Percentiles rank a stretch among this genome's conserved stretches.
These are phyloP conservation scores for Plasmodium gonderi DNA, from an alignment of 169 alveolate species.

Conservation along the genomic window DNA sequence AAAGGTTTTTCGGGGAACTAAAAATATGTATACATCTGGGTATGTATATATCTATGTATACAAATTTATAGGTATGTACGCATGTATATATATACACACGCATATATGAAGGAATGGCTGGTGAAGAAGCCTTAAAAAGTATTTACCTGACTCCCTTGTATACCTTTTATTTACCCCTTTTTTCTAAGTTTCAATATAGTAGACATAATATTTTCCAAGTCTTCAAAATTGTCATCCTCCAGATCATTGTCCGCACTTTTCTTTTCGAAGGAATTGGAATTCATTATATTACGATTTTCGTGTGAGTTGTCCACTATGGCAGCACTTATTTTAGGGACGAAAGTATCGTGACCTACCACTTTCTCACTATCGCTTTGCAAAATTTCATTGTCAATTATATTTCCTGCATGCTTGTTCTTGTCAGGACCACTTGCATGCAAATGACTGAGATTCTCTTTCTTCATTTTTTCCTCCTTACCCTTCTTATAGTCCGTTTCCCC, in stretches of 20 bases:
- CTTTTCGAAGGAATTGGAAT: constrained; percentile 8
- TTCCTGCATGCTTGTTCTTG: background rate
- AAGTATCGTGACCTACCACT: background rate
- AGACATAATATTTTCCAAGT: constrained; percentile 71
- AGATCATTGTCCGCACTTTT: constrained; percentile 2
- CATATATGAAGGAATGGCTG: background rate
- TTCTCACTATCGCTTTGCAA: background rate
- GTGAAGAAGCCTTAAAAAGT: background rate
- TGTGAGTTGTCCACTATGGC: background rate
- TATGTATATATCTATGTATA: background rate
- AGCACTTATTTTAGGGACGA: background rate
- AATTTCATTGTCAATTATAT: background rate
- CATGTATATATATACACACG: background rate
- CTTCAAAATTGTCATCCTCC: constrained; percentile 59
- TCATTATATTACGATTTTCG: background rate
- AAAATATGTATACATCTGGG: background rate
- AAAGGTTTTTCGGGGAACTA: background rate
- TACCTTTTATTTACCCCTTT: constrained; percentile 4
- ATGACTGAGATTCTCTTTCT: background rate
- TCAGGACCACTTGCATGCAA: background rate
- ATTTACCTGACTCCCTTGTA: background rate
- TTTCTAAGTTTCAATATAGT: constrained; percentile 46
- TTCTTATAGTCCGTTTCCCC: too few species aligned
- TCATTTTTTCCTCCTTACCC: background rate
- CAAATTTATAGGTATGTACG: background rate